Conservation (phyloP, 2,329 filamentous ascomycete species). For the Colletotrichum sp. region DNA sequence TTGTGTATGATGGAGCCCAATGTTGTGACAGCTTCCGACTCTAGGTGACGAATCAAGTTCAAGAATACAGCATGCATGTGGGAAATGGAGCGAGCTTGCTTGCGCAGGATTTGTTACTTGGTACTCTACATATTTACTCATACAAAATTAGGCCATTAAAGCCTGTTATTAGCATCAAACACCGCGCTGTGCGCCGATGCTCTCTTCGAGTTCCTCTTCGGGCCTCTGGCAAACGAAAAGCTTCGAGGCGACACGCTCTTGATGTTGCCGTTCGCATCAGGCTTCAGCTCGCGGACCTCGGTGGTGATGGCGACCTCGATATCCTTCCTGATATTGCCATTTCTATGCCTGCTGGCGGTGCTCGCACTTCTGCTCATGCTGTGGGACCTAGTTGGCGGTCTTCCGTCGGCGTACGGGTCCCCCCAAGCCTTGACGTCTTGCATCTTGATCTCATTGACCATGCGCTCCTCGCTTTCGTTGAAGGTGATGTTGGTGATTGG, state of each 20-base stretch:
- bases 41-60: neutral
- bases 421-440: slow-evolving; percentile 24
- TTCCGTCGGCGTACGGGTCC: slow-evolving; percentile 53
- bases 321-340: neutral
- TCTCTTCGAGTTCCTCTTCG: neutral
- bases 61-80: neutral
- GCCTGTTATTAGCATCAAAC: neutral
- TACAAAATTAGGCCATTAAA: neutral
- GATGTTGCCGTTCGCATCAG: neutral
- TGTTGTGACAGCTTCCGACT: neutral
- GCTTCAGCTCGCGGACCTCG: neutral
- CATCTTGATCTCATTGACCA: slow-evolving; percentile 48
- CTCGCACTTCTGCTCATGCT: neutral
- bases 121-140: neutral
- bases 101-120: neutral
- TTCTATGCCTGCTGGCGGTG: neutral
- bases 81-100: neutral
- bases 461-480: slow-evolving; percentile 41
- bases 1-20: neutral
- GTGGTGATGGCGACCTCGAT: neutral
- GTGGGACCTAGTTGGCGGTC: neutral
- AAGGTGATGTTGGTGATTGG: slow-evolving; percentile 42
- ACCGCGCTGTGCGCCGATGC: neutral
- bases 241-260: neutral
- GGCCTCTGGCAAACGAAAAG: neutral